phyloP scores from a whole-genome alignment of 1,139 yeast species.

The Kodamaea ohmeri region DNA sequence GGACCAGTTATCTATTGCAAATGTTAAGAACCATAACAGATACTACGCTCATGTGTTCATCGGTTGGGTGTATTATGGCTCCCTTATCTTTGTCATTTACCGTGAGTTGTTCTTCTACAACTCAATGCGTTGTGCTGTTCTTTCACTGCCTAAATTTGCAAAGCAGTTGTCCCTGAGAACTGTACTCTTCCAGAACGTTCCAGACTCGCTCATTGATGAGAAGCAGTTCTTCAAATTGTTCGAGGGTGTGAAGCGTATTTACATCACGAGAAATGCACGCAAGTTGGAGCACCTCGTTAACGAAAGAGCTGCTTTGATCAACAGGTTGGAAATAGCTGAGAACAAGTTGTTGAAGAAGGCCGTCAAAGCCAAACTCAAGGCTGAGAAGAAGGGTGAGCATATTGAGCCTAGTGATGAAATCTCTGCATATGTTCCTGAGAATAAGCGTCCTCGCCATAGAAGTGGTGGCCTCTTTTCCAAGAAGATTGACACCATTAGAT shows the following conservation, averaged over 20 bases:
- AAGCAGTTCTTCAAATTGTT: slow-evolving; percentile 58
- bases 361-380: slow-evolving; percentile 59
- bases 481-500: slow-evolving; percentile 61
- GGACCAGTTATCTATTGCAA: slow-evolving; percentile 75
- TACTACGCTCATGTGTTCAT: slow-evolving; percentile 85
- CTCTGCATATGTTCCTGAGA: slow-evolving; percentile 64
- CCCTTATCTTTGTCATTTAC: slow-evolving; percentile 66
- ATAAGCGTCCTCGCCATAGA: slow-evolving; percentile 74
- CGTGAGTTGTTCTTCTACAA: slow-evolving; percentile 80
- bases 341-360: slow-evolving; percentile 58
- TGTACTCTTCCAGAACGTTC: slow-evolving; percentile 77
- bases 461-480: slow-evolving; percentile 50
- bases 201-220: slow-evolving; percentile 62
- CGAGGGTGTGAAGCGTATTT: slow-evolving; percentile 71
- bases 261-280: slow-evolving; percentile 68
- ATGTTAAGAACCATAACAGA: slow-evolving; percentile 54
- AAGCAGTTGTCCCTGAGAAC: slow-evolving; percentile 72
- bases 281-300: slow-evolving; percentile 56
- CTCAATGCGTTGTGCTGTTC: slow-evolving; percentile 75
- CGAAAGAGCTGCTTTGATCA: slow-evolving; percentile 61
- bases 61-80: slow-evolving; percentile 76
- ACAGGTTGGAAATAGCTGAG: slow-evolving; percentile 68
- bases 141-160: slow-evolving; percentile 79
- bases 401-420: slow-evolving; percentile 53
- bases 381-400: slow-evolving; percentile 55